A percentile compares a stretch with the other conserved stretches of the same genome.
phyloP scores from a whole-genome alignment of 192 early-diverging fungal species.

The Backusella morwellensis region DNA sequence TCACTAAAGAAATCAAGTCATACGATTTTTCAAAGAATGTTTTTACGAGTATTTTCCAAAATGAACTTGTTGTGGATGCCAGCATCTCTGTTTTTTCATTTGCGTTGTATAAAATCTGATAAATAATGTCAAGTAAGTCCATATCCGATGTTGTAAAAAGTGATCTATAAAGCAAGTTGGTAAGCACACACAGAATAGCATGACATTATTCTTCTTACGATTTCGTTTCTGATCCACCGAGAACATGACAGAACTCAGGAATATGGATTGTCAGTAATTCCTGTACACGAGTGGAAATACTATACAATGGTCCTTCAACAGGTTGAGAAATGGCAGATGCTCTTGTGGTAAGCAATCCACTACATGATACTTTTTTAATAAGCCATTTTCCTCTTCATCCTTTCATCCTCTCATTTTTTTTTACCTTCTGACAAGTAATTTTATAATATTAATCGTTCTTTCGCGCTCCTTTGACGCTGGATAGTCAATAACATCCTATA shows the following conservation, averaged over 20 bases:
- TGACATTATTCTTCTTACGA: background rate
- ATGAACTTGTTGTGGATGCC: constrained; percentile 20
- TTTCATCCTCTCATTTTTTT: background rate
- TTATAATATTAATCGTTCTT: constrained; percentile 14
- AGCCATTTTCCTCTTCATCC: no score
- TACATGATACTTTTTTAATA: background rate
- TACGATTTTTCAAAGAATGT: constrained; percentile 34
- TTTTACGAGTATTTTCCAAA: constrained; percentile 34
- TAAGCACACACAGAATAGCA: background rate
- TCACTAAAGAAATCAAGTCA: background rate
- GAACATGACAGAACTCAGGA: constrained; percentile 12
- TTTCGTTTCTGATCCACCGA: background rate
- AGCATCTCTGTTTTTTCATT: constrained; percentile 11
- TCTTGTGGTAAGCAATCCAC: constrained; percentile 20
- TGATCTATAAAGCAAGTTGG: background rate
- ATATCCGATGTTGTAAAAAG: constrained; percentile 22
- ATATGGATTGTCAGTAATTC: constrained; percentile 22
- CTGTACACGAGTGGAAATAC: constrained; percentile 15
- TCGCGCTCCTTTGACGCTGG: constrained; percentile 5
- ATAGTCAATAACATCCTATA: constrained; percentile 15
- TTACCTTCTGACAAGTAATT: constrained; percentile 28
- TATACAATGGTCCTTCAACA: constrained; percentile 25
- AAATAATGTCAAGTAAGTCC: constrained; percentile 25
- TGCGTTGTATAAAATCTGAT: constrained; percentile 13
- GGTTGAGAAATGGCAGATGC: constrained; percentile 17